These are phyloP conservation scores for Mortierella sp. DNA, from an alignment of 371 early-diverging fungal genomes.

Conservation along the genomic window DNA sequence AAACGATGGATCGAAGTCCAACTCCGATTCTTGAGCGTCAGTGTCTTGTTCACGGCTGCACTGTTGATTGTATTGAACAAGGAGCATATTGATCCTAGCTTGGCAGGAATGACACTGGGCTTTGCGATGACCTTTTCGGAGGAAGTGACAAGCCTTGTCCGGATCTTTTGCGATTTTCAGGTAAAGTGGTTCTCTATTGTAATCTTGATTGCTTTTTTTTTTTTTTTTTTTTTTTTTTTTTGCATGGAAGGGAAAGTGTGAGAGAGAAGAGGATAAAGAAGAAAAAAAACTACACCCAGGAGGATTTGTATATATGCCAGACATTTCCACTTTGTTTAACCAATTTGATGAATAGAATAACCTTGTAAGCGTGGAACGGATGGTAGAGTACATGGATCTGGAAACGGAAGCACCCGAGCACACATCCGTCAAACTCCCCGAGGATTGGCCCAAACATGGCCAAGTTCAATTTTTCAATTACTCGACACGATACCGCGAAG, in stretches of 20 bases:
- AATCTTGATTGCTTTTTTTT: too few species aligned
- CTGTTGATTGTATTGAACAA: slow-evolving; percentile 69
- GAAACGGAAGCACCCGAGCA: slow-evolving; percentile 78
- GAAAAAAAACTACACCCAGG: too few species aligned
- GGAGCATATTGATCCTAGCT: slow-evolving; percentile 69
- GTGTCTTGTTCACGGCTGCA: slow-evolving; percentile 74
- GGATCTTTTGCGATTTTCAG: slow-evolving; percentile 78
- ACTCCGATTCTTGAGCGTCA: slow-evolving; percentile 78
- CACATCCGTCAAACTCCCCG: slow-evolving; percentile 70
- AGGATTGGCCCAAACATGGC: slow-evolving; percentile 78
- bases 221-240: too few species aligned
- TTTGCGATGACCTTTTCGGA: slow-evolving; percentile 89
- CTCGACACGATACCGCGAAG: slow-evolving; percentile 69
- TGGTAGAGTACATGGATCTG: slow-evolving; percentile 73
- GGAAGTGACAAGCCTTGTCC: slow-evolving; percentile 87
- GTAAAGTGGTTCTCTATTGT: too few species aligned
- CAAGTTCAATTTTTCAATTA: slow-evolving; percentile 66
- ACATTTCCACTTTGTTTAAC: too few species aligned
- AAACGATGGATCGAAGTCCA: slow-evolving; percentile 95
- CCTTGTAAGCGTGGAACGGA: slow-evolving; percentile 7
- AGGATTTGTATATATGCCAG: too few species aligned
- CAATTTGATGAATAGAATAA: slow-evolving; percentile 33
- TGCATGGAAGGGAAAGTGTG: too few species aligned
- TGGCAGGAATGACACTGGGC: slow-evolving; percentile 89
- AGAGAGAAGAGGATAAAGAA: too few species aligned